phyloP scores from a whole-genome alignment of 2,329 filamentous ascomycete species.

The Teratosphaeria gauchensis region DNA sequence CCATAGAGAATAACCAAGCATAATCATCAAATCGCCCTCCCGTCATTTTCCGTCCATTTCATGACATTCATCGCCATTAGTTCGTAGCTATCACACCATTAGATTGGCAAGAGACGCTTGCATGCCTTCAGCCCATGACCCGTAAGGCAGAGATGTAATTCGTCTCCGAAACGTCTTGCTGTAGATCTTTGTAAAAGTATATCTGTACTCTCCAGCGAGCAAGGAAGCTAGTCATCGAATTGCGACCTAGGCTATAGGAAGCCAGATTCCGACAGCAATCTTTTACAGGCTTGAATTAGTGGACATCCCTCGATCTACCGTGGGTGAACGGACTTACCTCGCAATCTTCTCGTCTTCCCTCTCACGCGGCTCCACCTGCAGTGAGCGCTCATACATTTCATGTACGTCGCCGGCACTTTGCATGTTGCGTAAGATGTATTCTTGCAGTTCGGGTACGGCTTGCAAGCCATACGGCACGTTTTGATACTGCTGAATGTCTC shows the following conservation, averaged over 20 bases:
- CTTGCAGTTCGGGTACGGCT: slow-evolving; percentile 81
- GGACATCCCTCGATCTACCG: background rate
- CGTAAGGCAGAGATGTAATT: background rate
- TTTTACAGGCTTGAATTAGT: slow-evolving; percentile 13
- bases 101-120: background rate
- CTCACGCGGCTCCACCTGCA: slow-evolving; percentile 87
- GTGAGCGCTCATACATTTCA: slow-evolving; percentile 98
- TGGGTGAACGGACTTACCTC: slow-evolving; percentile 51
- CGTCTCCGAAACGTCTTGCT: background rate
- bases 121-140: background rate
- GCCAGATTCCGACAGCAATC: slow-evolving; percentile 46
- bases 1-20: background rate
- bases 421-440: slow-evolving; percentile 96
- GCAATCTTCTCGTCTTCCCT: slow-evolving; percentile 99
- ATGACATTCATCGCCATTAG: slow-evolving; percentile 2
- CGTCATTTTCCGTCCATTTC: background rate
- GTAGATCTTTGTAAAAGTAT: background rate
- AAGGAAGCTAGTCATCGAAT: background rate
- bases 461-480: slow-evolving; percentile 92
- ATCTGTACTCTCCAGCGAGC: background rate
- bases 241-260: slow-evolving; percentile 33
- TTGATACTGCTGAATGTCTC: slow-evolving; percentile 97
- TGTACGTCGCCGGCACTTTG: slow-evolving; percentile 90
- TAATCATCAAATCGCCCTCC: background rate
- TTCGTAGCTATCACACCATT: background rate